Evolutionary conservation across 768 basidiomycete species (phyloP), one percentile per base, ranked within the genome.

Genomic region (Agaricus blazei): DNA sequence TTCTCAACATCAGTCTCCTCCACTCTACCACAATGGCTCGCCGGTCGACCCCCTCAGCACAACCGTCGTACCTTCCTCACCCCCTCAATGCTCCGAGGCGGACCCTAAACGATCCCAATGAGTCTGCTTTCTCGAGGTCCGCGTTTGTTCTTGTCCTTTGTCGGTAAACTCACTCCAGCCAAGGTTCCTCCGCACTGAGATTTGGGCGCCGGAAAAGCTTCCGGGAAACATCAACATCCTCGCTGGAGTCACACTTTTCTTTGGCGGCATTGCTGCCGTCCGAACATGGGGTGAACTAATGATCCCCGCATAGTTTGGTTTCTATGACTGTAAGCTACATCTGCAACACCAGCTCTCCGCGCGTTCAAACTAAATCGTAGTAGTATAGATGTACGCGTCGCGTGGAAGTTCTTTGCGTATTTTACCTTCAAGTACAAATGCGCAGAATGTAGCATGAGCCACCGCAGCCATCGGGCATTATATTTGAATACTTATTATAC

Each of bases 241-340:
- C 44, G 81, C 84, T 7, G 85, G 85, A 19, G 70, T 85, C 6
- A 73, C 77, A 5, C 70, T 90, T 58, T 93, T 92, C 62, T 70
- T 82, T 26, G 87, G 81, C 28, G 88, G 88, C 3, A 83, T 93
- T 54, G 68, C 84, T 43, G 82, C 75, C 12, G 82, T 85, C 14
- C 83, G 89, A 67, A 81, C 81, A 41, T 96, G 87, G 80, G 91
- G 91, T 9, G 88, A 87, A 41, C 66, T 88, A 42, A 79, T 92
- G 73, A 79, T 92, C 6, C 87, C 87, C 43, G 82, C 80, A 27
- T 88, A 67, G 71, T 27, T 27, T 36, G 14, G 9, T n/a, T 27
- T 4, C 23, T 31, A 41, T n/a, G 43, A 36, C 29, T 3, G 51
- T 53, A 44, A 15, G 54, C 41, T n/a, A 14, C 26, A 26, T 36